Conservation (phyloP, 768 basidiomycete genomes). For the Russula brevipes region DNA sequence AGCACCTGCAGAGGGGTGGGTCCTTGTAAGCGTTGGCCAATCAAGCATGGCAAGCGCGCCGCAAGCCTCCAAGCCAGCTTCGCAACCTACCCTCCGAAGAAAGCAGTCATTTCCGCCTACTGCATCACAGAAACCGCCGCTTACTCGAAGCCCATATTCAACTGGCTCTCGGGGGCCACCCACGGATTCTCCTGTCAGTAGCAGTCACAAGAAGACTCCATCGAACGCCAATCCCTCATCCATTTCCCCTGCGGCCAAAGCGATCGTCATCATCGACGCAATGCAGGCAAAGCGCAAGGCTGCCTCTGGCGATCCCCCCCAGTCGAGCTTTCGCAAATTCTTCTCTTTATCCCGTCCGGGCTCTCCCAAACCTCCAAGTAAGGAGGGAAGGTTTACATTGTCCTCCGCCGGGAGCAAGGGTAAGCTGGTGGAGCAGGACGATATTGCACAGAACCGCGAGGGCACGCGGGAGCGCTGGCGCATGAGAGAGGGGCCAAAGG, state of each 20-base stretch:
- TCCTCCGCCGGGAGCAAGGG: slow-evolving; percentile 8
- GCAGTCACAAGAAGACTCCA: slow-evolving; percentile 25
- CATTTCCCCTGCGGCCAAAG: slow-evolving; percentile 51
- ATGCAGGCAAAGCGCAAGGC: slow-evolving; percentile 43
- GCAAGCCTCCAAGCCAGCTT: background rate
- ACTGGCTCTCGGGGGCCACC: slow-evolving; percentile 6
- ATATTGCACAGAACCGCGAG: slow-evolving; percentile 5
- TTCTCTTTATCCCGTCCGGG: slow-evolving; percentile 25
- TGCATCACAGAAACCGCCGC: background rate
- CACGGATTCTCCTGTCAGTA: slow-evolving; percentile 15
- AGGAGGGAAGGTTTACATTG: background rate
- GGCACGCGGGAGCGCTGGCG: slow-evolving; percentile 22
- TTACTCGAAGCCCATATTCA: slow-evolving; percentile 6
- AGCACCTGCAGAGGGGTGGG: slow-evolving; percentile 54
- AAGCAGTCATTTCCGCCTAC: slow-evolving; percentile 16
- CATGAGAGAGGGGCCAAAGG: slow-evolving; percentile 17
- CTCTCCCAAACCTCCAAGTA: slow-evolving; percentile 16
- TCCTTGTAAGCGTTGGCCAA: slow-evolving; percentile 54
- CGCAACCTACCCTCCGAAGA: slow-evolving; percentile 3
- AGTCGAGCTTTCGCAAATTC: slow-evolving; percentile 28
- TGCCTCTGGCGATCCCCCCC: slow-evolving; percentile 26
- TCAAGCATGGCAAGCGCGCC: slow-evolving; percentile 26
- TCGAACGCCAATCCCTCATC: slow-evolving; percentile 44
- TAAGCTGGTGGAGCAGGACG: slow-evolving; percentile 19
- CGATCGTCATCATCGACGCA: slow-evolving; percentile 57